phyloP scores from a whole-genome alignment of 257 asterid species.

The Rubia yunnanensis region DNA sequence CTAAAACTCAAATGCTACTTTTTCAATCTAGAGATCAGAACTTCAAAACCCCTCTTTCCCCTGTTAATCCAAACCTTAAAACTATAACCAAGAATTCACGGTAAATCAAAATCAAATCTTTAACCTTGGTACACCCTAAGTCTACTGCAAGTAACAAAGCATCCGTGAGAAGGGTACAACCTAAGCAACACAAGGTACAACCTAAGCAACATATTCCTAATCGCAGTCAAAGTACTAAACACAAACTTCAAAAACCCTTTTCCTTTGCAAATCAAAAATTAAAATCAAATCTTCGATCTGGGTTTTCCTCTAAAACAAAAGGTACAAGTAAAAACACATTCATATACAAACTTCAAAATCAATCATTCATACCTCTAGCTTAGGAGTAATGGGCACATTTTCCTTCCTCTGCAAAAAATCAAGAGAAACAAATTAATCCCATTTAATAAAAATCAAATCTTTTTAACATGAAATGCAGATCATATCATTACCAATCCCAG shows the following conservation, averaged over 20 bases:
- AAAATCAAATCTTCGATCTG: not conserved
- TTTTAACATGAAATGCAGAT: not conserved
- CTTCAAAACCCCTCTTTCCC: too few relatives aligned
- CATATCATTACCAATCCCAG: slow-evolving; percentile 20
- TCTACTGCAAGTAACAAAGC: too few relatives aligned
- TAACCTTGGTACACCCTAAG: not conserved
- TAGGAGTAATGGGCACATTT: slow-evolving; percentile 51
- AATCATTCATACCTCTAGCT: slow-evolving; percentile 47
- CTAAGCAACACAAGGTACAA: slow-evolving; percentile 3
- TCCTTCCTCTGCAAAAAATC: slow-evolving; percentile 47
- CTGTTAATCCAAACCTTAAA: not conserved
- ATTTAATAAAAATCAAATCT: not conserved
- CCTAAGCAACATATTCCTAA: not conserved
- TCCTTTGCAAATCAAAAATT: too few relatives aligned
- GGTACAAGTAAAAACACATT: not conserved
- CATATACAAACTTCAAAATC: not conserved
- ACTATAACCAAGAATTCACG: not conserved
- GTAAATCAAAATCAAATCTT: not conserved
- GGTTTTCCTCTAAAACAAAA: not conserved
- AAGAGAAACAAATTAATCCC: not conserved
- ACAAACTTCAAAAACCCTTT: not conserved
- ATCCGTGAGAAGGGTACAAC: not conserved
- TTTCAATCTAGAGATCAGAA: too few relatives aligned
- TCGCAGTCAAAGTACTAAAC: not conserved
- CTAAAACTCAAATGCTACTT: too few relatives aligned